Percentiles rank a stretch among this genome's conserved stretches.
Conservation (phyloP, 176 grass and related monocot genomes). For the Carex scoparia region DNA sequence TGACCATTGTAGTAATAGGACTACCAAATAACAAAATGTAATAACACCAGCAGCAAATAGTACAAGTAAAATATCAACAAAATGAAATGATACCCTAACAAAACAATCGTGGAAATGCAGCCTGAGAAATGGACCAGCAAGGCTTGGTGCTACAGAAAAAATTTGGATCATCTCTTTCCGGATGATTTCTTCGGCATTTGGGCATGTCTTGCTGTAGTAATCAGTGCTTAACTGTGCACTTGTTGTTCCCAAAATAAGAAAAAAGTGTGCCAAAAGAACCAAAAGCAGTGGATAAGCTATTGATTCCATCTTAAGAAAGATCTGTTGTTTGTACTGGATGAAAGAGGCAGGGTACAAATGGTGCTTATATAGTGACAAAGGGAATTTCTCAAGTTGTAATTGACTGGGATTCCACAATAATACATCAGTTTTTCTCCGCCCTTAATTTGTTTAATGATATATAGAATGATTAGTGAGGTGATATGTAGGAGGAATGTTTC, state of each 20-base stretch:
- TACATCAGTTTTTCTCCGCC: neutral
- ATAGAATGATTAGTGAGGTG: neutral
- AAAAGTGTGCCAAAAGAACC: neutral
- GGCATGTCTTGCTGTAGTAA: constrained; percentile 59
- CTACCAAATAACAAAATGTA: neutral
- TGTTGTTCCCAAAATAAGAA: constrained; percentile 8
- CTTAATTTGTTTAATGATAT: neutral
- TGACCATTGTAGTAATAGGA: neutral
- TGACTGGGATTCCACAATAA: neutral
- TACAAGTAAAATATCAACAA: neutral
- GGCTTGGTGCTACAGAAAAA: constrained; percentile 34
- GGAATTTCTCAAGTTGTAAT: neutral
- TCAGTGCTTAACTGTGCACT: constrained; percentile 33
- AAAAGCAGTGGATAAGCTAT: neutral
- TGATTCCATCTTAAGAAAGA: constrained; percentile 3
- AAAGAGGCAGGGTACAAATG: neutral
- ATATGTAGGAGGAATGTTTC: neutral
- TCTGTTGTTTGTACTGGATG: neutral
- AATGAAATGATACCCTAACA: constrained; percentile 20
- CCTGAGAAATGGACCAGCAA: constrained; percentile 42
- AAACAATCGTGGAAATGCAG: constrained; percentile 75
- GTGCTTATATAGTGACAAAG: constrained; percentile 18
- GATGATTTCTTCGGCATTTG: constrained; percentile 46
- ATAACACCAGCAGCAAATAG: neutral
- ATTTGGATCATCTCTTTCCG: constrained; percentile 36